Base-by-base conservation (phyloP, 148 eudicot species). In the Drosera capensis region DNA sequence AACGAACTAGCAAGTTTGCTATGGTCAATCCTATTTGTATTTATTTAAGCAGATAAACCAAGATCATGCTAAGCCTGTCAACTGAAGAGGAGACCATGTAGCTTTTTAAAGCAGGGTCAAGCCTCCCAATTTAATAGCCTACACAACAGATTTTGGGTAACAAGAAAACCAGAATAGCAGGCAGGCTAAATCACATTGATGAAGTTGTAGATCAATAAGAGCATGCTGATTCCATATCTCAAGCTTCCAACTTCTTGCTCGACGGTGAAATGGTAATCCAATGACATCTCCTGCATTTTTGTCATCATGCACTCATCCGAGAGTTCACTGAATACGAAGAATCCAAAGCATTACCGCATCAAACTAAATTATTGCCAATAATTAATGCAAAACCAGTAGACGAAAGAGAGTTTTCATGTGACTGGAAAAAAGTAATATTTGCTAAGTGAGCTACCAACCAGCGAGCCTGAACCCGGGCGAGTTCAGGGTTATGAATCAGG, bases 391-490 rank as follows among this genome's bases (percentile, higher is more conserved):
- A 14, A 31, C 43, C 30, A 15, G 35, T 31, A 40, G 16, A 14
- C 20, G 15, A 13, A 17, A 4, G 7, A 7, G 3, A 13, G 14
- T 17, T 12, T 38, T 3, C 31, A 28, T 3, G 34, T 48, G 26
- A 16, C 14, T 20, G 25, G 8, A 1, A 15, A 17, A 14, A 7
- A 46, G 5, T 11, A 24, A 8, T 17, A 25, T 46, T 78, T 73
- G 80, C 77, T 40, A 70, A 78, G 22, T 46, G 73, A 78, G 80
- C 77, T 40, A 70, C 73, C 48, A 57, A 70, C 85, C 85, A 78
- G 1, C 85, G 80, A 40, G 79, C 67, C 25, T 78, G 85, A 43
- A 78, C 80, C 25, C 73, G 80, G 28, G 62, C 80, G 23, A 78
- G 51, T 20, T 73, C 52, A 0, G 76, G 70, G 49, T 78, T 78